Evolutionary conservation across 2,329 filamentous ascomycete genomes (phyloP).

Genomic region (Didymella glomerata): DNA sequence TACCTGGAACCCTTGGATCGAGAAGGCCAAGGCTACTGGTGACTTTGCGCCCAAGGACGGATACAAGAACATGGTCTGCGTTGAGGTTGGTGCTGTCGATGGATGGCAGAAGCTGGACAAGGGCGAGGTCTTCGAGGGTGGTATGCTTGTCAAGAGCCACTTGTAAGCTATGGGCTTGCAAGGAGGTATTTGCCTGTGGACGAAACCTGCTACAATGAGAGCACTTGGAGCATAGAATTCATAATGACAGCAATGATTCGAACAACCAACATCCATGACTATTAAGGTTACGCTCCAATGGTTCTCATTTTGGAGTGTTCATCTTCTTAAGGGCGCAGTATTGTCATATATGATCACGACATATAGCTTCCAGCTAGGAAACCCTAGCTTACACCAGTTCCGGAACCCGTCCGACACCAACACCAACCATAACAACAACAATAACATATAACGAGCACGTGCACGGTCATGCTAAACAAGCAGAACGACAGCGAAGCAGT

Average conservation of each 20-base stretch:
- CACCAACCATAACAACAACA: slow-evolving; percentile 36
- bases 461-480: slow-evolving; percentile 26
- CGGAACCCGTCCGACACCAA: slow-evolving; percentile 24
- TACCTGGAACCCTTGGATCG: slow-evolving; percentile 96
- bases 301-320: not conserved
- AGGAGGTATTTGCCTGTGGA: not conserved
- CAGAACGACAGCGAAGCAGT: slow-evolving; percentile 25
- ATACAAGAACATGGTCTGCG: slow-evolving; percentile 91
- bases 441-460: slow-evolving; percentile 1
- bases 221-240: slow-evolving; percentile 5
- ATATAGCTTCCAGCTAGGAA: slow-evolving; percentile 14
- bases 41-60: slow-evolving; percentile 92
- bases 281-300: not conserved
- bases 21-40: slow-evolving; percentile 80
- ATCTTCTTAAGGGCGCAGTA: not conserved
- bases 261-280: not conserved
- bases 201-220: not conserved
- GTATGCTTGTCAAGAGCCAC: slow-evolving; percentile 63
- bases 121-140: slow-evolving; percentile 73
- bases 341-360: slow-evolving; percentile 2
- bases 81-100: slow-evolving; percentile 86
- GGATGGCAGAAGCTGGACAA: slow-evolving; percentile 86
- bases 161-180: slow-evolving; percentile 27
- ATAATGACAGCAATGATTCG: slow-evolving; percentile 13
- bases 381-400: slow-evolving; percentile 30